Evolutionary conservation across 108 stramenopile genomes (phyloP), one percentile per base, ranked within the genome.

Genomic region (Pseudonitzschia delicatissima): DNA sequence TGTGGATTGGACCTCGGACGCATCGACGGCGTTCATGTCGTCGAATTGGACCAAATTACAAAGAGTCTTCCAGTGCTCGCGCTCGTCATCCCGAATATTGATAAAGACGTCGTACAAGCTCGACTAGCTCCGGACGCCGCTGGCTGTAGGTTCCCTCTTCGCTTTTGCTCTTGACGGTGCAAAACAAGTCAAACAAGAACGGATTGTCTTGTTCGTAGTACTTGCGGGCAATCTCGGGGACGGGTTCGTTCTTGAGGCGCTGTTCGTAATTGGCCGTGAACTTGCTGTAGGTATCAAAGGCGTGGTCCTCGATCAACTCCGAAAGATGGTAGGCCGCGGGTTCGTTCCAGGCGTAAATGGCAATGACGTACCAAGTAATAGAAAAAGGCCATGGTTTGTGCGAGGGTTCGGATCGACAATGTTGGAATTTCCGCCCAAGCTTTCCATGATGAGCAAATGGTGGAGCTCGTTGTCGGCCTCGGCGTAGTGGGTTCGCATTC

Each of bases 401-500:
- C 97, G 13, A 98, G 26, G 62, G 82, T 80, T 20, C 97, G 80
- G 82, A n/a, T 95, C 93, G 4, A 82, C 45, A 45, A 66, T 74
- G 17, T 64, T 64, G 32, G 51, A 69, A 67, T 96, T 94, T 4
- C 96, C 96, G 21, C 96, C 96, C 45, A 98, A 73, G 64, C 78
- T 72, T 68, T 98, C 97, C 96, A 96, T 96, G 73, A 98, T 98
- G 3, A 97, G 72, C 28, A 98, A 77, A 77, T 98, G 98, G 67
- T 97, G 96, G 60, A 94, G 58, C 75, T 98, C 98, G 71, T 98
- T 98, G 76, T 87, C 91, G 40, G 85, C 79, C 77, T 98, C 95
- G 61, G 95, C 95, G 68, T 83, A 93, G 73, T 91, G 90, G 5
- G 82, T 71, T 36, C 72, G 78, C 59, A 82, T 73, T 48, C 47